Base-by-base conservation (phyloP, 768 basidiomycete genomes). In the Trametopsis cervina region DNA sequence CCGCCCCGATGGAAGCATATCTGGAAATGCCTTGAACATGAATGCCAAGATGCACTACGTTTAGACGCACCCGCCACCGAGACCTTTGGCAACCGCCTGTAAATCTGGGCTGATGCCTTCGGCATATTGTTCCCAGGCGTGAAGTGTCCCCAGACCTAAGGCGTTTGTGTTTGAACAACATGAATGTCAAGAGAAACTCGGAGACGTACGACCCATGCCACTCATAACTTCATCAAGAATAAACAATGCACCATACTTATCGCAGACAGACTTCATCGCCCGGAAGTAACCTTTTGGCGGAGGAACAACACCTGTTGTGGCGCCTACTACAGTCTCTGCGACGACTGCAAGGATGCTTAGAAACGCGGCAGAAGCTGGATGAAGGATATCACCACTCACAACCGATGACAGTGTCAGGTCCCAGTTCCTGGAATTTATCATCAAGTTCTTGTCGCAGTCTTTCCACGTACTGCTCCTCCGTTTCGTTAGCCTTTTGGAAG, bases 211-310 rank as follows among this genome's bases (percentile, higher is more conserved):
- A 49, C 90, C 89, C 85, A 92, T 90, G 38, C 89, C 89, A 60
- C 83, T 81, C 90, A 94, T 92, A 40, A 92, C 86, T 66, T 94
- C 92, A 58, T 95, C 92, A 27, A 92, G 74, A 36, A 93, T 89
- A 63, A 92, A 83, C 15, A 95, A 65, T 1, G 79, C 86, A 57
- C 55, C 73, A 56, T 58, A 83, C 64, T 84, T 89, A 33, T 85
- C 76, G 55, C 86, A 89, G 17, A 89, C 84, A 10, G 82, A 80
- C 57, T 84, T 88, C 80, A 90, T 86, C 6, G 85, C 85, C 63
- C 78, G 78, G 59, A 93, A 85, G 62, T 93, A 93, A 2, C 90
- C 90, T 54, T 83, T 84, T 0, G 89, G 89, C 4, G 88, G 80
- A 27, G 81, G 63, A 0, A 90, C 71, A 26, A 76, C 82, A 22